Base-by-base conservation (phyloP, 805 yeast genomes). In the Spathaspora hagerdaliae region DNA sequence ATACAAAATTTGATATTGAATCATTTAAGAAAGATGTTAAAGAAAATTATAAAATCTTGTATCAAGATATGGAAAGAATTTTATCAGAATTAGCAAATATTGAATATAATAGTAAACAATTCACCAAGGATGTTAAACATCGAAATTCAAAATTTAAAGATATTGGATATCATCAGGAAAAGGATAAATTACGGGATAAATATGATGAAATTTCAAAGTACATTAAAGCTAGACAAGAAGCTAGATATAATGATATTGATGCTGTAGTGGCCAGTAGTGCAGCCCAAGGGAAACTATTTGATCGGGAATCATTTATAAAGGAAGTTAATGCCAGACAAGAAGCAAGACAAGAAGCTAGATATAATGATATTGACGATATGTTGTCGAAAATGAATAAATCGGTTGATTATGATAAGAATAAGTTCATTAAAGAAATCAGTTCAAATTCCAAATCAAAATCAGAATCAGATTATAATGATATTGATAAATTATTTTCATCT, bases 351-450 rank as follows among this genome's bases (percentile, higher is more conserved):
- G 12, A 26, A 19, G 29, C 39, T n/a, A 33, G 41, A 41, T 57
- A 57, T 39, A 51, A 51, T 42, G 54, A 57, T 43, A 52, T 57
- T 5, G 60, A 52, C 31, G 59, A 0, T 31, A 42, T 9, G 46
- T 58, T 15, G 41, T 52, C 5, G 37, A 51, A 46, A 15, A 43
- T 35, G 36, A 47, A 26, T 37, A 2, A 41, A 6, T 26, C 47
- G 2, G 39, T 41, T n/a, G 46, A 47, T 27, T 31, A 46, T 11
- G 51, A 50, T 3, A 27, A 41, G 7, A 41, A 46, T 29, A 32
- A 48, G 43, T 29, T 50, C 6, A 52, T 61, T 27, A 53, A 51
- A 38, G 58, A 60, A 40, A 65, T 62, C 0, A 51, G 59, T 26
- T 43, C 60, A 3, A 50, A 43, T n/a, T 64, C 63, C 4, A 52